Conservation (phyloP, 202 grass and related monocot species). For the Panicum hallii region DNA sequence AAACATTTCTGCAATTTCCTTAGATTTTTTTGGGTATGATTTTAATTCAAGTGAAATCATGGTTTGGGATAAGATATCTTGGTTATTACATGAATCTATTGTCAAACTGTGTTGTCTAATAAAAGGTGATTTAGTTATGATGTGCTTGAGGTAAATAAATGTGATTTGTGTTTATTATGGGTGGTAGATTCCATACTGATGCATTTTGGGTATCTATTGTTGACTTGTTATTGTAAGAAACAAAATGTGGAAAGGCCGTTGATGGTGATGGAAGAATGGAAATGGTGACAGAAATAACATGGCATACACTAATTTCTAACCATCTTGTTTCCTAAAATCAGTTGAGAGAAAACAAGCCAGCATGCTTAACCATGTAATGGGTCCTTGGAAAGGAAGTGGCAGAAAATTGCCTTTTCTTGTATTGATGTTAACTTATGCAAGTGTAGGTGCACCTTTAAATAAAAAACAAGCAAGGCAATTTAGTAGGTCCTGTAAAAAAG, state of each 20-base stretch:
- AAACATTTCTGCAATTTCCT: neutral
- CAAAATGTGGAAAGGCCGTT: neutral
- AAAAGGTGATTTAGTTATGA: conserved; percentile 1
- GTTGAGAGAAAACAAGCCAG: neutral
- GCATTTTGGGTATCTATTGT: conserved; percentile 5
- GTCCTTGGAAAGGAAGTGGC: neutral
- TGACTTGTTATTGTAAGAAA: neutral
- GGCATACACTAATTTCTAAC: neutral
- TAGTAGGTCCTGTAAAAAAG: neutral
- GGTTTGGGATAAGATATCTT: neutral
- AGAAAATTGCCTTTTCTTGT: conserved; percentile 25
- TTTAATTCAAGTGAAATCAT: conserved; percentile 6
- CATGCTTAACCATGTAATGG: neutral
- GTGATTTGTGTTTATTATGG: conserved; percentile 16
- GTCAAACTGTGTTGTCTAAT: conserved; percentile 23
- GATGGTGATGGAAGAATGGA: neutral
- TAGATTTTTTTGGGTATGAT: conserved; percentile 14
- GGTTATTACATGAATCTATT: neutral
- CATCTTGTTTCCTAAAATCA: conserved; percentile 16
- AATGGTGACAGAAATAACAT: conserved; percentile 16
- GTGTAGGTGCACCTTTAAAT: neutral
- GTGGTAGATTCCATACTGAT: conserved; percentile 9
- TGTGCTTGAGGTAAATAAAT: neutral
- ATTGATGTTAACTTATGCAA: conserved; percentile 14
- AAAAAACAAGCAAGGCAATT: conserved; percentile 6